Conservation (phyloP, 345 rosid genomes). For the Orychophragmus violaceus region DNA sequence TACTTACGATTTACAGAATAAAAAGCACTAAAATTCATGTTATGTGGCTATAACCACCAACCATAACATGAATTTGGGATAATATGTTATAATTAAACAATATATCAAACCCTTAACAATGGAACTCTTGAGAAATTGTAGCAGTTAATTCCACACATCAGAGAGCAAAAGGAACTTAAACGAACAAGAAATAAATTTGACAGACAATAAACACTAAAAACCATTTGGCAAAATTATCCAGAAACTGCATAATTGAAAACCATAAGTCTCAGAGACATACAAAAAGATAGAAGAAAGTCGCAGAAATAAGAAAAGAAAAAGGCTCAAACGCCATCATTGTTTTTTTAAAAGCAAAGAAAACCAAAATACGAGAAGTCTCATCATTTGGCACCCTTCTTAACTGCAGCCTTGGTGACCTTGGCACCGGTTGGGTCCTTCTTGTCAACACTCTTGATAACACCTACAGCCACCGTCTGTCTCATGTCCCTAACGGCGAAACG, state of each 20-base stretch:
- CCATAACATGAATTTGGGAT: too few relatives aligned
- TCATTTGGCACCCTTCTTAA: constrained; percentile 76
- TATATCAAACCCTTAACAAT: too few relatives aligned
- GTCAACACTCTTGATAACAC: constrained; percentile 79
- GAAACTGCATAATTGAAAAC: background rate
- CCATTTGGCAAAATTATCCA: background rate
- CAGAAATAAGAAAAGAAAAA: background rate
- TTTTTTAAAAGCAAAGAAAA: background rate
- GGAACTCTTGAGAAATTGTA: too few relatives aligned
- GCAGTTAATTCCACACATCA: too few relatives aligned
- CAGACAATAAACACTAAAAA: too few relatives aligned
- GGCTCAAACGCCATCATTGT: background rate
- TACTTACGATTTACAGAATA: too few relatives aligned
- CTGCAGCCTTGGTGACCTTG: constrained; percentile 85
- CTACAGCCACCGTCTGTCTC: constrained; percentile 91
- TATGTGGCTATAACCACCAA: too few relatives aligned
- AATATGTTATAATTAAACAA: too few relatives aligned
- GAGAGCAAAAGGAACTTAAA: background rate
- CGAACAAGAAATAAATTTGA: background rate
- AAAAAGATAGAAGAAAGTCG: background rate
- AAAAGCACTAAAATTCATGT: too few relatives aligned
- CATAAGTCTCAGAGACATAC: background rate
- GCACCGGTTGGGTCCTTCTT: constrained; percentile 82
- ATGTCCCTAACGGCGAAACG: constrained; percentile 90
- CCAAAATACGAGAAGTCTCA: constrained; percentile 5